Evolutionary conservation across 2,329 filamentous ascomycete genomes (phyloP), one percentile per base, ranked within the genome.

Genomic region (Fusarium burgessii): DNA sequence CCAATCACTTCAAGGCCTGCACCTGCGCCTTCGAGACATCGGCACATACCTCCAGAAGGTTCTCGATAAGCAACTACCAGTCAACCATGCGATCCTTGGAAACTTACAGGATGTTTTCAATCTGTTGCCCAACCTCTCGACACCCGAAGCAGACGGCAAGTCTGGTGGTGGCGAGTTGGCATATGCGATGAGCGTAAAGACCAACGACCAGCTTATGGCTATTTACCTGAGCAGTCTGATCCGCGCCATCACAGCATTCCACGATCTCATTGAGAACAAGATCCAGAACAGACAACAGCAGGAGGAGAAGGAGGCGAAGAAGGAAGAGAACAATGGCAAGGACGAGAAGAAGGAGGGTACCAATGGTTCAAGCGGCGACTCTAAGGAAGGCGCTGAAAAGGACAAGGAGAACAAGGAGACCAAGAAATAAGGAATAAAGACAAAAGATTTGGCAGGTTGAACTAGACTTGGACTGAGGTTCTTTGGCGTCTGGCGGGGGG

Each of bases 91-190:
- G 61, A 98, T 99, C 69, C 89, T 99, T 32, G 96, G 95, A 74
- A 97, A 98, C 79, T 91, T 99, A n/a, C 96, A 99, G 85, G 96
- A 99, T 78, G 94, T 98, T 68, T 99, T 99, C 88, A 99, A 99
- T 83, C 91, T 99, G 45, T 90, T 99, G 27, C 96, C 96, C 50
- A 99, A 99, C 83, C 89, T 99, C 56, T 95, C 93, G 13, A 97
- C 94, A 40, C 93, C 95, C 33, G 89, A 93, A 60, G 86, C 87
- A 45, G 90, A 91, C 43, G 87, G 85, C 69, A 88, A 91, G 76
- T 79, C 83, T 35, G 83, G 91, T 76, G 94, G 94, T 76, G 91
- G 92, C 78, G 96, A 98, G 81, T 87, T 99, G 58, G 92, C 94
- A n/a, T 89, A 96, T 68, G 95, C 96, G 38, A 97, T 99, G 94